Evolutionary conservation across 2,329 filamentous ascomycete genomes (phyloP), one percentile per base, ranked within the genome.

Genomic region (Nigrograna mackinnonii): DNA sequence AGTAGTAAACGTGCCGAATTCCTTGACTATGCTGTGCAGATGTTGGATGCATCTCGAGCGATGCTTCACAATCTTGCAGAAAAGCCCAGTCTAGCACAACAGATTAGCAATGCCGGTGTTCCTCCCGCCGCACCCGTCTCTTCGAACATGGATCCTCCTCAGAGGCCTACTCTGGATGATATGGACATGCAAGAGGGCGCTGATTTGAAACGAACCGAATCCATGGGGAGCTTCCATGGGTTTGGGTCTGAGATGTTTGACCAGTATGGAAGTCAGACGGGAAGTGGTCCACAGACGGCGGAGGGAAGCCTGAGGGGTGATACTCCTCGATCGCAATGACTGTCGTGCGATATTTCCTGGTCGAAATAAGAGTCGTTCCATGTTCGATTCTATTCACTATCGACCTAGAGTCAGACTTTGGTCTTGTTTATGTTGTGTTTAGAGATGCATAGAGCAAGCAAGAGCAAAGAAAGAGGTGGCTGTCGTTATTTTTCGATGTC

Each of bases 1-100:
- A 91, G 86, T 68, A 85, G 83, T 33, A 89, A 90, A 64, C 84
- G 87, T 35, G 80, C 79, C 9, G 72, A 63, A 19, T 78, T 75
- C 60, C 68, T 78, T 5, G 66, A 68, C 13, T 70, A 69, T 24
- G 75, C 74, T 9, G 61, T 76, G 6, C 66, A 67, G 39, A 71
- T 72, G 61, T 57, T 78, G 22, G 72, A 74, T 36, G 72, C 72
- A 4, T 70, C 62, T 32, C 62, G 66, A 26, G 64, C 65, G 6
- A 71, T 76, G 70, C 55, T 77, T 44, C 67, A 66, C 35, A 68
- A 69, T 24, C 55, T 77, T 19, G 69, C 67, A 16, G 70, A 73
- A 52, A 76, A 76, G 55, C 71, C 73, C 4, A 62, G 55, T 34
- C 46, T 70, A 9, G 62, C 60, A 31, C 57, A 67, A 41, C 61